phyloP scores from a whole-genome alignment of 805 yeast genomes.

The Saturnispora ahearnii region DNA sequence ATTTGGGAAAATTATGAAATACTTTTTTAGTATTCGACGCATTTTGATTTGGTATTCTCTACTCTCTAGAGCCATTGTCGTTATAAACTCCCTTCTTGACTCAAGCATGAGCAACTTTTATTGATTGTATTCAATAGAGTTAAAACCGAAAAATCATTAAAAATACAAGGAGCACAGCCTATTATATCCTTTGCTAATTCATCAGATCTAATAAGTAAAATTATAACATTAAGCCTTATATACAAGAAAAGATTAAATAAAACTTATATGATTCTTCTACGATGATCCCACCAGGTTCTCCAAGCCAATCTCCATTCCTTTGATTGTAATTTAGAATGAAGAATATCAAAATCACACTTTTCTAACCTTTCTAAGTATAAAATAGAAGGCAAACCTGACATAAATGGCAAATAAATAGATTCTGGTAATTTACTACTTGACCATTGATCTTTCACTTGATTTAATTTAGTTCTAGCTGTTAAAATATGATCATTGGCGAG shows the following conservation, averaged over 20 bases:
- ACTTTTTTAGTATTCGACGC: too few species aligned
- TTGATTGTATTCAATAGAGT: too few species aligned
- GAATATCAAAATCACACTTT: conserved; percentile 53
- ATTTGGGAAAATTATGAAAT: too few species aligned
- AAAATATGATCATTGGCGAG: conserved; percentile 74
- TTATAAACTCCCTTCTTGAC: too few species aligned
- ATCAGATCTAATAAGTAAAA: too few species aligned
- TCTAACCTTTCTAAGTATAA: conserved; percentile 56
- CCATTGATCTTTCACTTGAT: conserved; percentile 28
- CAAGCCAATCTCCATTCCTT: conserved; percentile 63
- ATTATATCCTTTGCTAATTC: too few species aligned
- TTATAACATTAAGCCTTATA: background rate
- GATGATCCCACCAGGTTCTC: conserved; percentile 42
- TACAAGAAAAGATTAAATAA: background rate
- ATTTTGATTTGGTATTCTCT: too few species aligned
- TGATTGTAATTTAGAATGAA: conserved; percentile 33
- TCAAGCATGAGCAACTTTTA: too few species aligned
- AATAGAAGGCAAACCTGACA: conserved; percentile 58
- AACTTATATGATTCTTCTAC: background rate
- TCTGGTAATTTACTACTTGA: conserved; percentile 40
- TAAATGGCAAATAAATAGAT: conserved; percentile 55
- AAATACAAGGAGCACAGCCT: too few species aligned
- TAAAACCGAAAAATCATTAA: too few species aligned
- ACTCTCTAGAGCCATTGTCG: too few species aligned
- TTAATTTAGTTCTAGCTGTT: conserved; percentile 52